Percentiles rank a stretch among this genome's conserved stretches.
Evolutionary conservation across 331 rosid genomes (phyloP).

Genomic region (Dryas integrifolia): DNA sequence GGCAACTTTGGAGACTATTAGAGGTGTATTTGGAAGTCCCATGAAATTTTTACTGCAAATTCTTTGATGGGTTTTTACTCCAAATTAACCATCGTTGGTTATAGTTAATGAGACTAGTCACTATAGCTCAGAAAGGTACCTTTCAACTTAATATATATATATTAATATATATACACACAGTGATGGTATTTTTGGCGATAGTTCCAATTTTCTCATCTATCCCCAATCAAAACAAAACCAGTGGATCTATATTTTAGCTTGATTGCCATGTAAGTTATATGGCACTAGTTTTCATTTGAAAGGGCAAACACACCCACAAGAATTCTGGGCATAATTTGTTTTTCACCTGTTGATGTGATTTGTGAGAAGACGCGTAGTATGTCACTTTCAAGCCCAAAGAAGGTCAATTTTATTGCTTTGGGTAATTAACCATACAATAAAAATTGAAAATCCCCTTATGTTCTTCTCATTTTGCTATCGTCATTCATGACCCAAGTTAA

Average conservation of each 20-base stretch:
- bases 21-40: no score
- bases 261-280: neutral
- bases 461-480: conserved; percentile 24
- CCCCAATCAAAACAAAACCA: neutral
- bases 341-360: conserved; percentile 11
- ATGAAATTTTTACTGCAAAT: conserved; percentile 7
- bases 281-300: conserved; percentile 6
- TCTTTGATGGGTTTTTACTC: no score
- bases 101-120: neutral
- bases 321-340: conserved; percentile 1
- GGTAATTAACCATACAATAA: conserved; percentile 26
- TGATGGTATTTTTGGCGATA: neutral
- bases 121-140: no score
- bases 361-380: neutral
- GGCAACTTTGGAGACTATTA: no score
- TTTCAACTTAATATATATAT: no score
- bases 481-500: conserved; percentile 35
- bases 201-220: neutral
- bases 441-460: neutral
- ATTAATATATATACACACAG: no score
- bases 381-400: conserved; percentile 28
- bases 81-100: no score
- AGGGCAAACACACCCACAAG: conserved; percentile 1
- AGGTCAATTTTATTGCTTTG: conserved; percentile 13
- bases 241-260: neutral